These are phyloP conservation scores for Pelargonium fulgidum DNA, from an alignment of 441 rosid species.

Conservation along the genomic window DNA sequence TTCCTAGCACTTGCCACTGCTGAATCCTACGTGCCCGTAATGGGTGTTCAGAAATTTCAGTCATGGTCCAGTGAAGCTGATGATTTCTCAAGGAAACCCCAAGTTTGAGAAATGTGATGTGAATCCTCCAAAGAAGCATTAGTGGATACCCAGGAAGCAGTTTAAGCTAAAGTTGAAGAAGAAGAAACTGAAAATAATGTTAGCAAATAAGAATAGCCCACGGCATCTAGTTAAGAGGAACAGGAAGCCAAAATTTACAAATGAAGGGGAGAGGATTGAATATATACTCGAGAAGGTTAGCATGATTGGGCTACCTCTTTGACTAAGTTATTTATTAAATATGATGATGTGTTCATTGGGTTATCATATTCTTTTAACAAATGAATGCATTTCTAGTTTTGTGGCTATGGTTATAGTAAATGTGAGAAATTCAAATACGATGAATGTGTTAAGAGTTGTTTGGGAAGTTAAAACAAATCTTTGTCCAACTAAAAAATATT, in stretches of 20 bases:
- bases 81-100: slow-evolving; percentile 81
- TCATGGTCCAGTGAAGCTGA: slow-evolving; percentile 62
- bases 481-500: background rate
- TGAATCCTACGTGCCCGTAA: slow-evolving; percentile 21
- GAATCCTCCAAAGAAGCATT: slow-evolving; percentile 80
- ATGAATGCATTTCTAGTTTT: background rate
- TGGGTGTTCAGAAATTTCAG: slow-evolving; percentile 44
- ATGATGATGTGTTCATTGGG: background rate
- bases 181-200: slow-evolving; percentile 69
- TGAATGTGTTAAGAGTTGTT: background rate
- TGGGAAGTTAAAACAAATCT: background rate
- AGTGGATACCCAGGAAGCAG: slow-evolving; percentile 72
- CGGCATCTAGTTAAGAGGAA: slow-evolving; percentile 56
- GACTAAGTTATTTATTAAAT: background rate
- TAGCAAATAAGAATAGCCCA: slow-evolving; percentile 77
- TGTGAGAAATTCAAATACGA: background rate
- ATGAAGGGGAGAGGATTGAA: slow-evolving; percentile 69
- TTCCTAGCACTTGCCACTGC: slow-evolving; percentile 13
- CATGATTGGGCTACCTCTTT: slow-evolving; percentile 4
- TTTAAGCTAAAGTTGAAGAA: slow-evolving; percentile 65
- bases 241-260: slow-evolving; percentile 49
- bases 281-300: slow-evolving; percentile 76
- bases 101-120: slow-evolving; percentile 63
- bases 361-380: too few relatives aligned
- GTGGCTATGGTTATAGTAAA: slow-evolving; percentile 3